These are phyloP conservation scores for Yamadazyma tumulicola DNA, from an alignment of 805 yeast species.

Conservation along the genomic window DNA sequence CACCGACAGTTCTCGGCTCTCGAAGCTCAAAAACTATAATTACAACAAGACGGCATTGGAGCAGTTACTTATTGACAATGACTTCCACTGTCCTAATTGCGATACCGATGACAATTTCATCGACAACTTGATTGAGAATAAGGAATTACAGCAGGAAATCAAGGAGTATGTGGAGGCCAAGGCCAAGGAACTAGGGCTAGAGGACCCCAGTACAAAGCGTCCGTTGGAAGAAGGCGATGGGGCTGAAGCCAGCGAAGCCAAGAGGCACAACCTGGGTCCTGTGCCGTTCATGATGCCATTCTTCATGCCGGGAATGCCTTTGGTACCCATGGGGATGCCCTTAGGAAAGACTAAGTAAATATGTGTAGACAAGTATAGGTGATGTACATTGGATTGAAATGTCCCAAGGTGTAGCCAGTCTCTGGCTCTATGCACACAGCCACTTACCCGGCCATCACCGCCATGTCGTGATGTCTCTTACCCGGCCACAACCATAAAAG, in stretches of 20 bases:
- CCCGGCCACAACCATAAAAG: conserved; percentile 5
- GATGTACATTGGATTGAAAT: no score
- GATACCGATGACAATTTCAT: conserved; percentile 66
- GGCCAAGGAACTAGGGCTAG: conserved; percentile 29
- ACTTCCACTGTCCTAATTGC: conserved; percentile 90
- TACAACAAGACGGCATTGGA: conserved; percentile 38
- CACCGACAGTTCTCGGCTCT: conserved; percentile 50
- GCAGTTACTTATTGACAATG: conserved; percentile 64
- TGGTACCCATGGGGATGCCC: conserved; percentile 12
- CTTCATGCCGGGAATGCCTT: conserved; percentile 12
- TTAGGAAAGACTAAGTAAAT: no score
- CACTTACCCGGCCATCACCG: not conserved
- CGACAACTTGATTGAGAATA: conserved; percentile 65
- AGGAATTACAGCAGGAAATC: conserved; percentile 54
- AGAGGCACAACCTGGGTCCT: conserved; percentile 23
- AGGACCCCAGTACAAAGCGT: conserved; percentile 28
- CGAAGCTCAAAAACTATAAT: conserved; percentile 44
- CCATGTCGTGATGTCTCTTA: conserved; percentile 6
- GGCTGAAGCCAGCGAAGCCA: conserved; percentile 23
- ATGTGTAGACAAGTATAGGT: no score
- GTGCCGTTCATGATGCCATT: conserved; percentile 12
- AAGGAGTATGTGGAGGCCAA: conserved; percentile 44
- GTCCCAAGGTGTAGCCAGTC: no score
- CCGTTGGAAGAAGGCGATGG: conserved; percentile 14
- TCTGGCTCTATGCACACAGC: no score